These are phyloP conservation scores for Hemisphaericaspora subhashii DNA, from an alignment of 1,139 yeast species.

Conservation along the genomic window DNA sequence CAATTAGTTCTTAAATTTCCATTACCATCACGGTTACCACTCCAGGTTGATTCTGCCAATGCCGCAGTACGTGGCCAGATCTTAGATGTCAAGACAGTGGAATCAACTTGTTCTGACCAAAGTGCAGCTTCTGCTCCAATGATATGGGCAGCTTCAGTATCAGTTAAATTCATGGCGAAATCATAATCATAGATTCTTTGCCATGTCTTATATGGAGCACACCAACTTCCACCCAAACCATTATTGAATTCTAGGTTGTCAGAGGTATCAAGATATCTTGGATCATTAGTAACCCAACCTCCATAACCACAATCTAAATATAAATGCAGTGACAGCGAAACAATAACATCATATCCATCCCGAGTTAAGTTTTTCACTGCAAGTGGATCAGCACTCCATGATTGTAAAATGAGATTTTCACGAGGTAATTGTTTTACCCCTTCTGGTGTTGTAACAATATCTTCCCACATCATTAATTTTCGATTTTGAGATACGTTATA, in stretches of 20 bases:
- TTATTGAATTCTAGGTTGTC: constrained; percentile 28
- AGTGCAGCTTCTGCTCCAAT: constrained; percentile 48
- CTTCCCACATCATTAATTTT: constrained; percentile 51
- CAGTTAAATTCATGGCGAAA: constrained; percentile 35
- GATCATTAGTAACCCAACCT: constrained; percentile 41
- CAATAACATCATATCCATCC: constrained; percentile 45
- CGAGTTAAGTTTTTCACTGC: constrained; percentile 31
- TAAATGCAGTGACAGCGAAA: constrained; percentile 35
- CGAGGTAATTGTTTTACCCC: constrained; percentile 27
- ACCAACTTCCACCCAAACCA: constrained; percentile 47
- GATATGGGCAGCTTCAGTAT: constrained; percentile 30
- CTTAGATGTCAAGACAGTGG: constrained; percentile 35
- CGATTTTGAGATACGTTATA: constrained; percentile 18
- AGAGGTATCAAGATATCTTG: constrained; percentile 30
- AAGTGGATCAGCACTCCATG: constrained; percentile 35
- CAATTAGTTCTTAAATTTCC: constrained; percentile 33
- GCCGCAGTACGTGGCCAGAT: constrained; percentile 53
- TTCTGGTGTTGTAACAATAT: constrained; percentile 29
- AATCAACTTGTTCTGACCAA: constrained; percentile 49
- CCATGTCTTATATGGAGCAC: constrained; percentile 52
- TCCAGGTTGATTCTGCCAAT: constrained; percentile 48
- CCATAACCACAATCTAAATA: constrained; percentile 53
- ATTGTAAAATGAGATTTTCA: constrained; percentile 37
- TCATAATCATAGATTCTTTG: constrained; percentile 47
- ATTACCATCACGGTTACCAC: constrained; percentile 37